A percentile compares a stretch with the other conserved stretches of the same genome.
Evolutionary conservation across 176 grass and related monocot genomes (phyloP).

Genomic region (Triticum turgidum): DNA sequence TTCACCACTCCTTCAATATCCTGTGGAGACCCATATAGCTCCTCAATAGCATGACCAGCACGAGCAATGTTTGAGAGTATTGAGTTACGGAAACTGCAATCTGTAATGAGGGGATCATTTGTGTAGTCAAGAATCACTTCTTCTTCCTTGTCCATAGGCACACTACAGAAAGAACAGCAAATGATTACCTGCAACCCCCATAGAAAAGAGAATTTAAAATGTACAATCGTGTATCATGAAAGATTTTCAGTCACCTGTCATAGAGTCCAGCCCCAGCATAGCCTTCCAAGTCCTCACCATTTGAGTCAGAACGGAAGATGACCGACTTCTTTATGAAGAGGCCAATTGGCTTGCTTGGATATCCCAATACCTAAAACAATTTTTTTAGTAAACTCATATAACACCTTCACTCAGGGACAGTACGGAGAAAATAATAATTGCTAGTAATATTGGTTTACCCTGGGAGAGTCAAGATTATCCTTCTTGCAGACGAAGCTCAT

Average conservation of each 20-base stretch:
- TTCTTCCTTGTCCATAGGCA: constrained; percentile 91
- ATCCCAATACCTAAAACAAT: constrained; percentile 59
- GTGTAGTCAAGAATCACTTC: constrained; percentile 76
- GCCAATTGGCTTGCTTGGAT: constrained; percentile 88
- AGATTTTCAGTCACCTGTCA: constrained; percentile 56
- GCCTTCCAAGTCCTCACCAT: constrained; percentile 94
- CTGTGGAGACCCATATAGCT: constrained; percentile 76
- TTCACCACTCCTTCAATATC: constrained; percentile 88
- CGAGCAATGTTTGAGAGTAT: constrained; percentile 65
- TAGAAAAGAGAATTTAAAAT: background rate
- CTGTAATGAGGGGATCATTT: constrained; percentile 63
- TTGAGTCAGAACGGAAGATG: constrained; percentile 93
- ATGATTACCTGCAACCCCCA: background rate
- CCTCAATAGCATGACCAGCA: constrained; percentile 61
- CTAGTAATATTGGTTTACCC: constrained; percentile 40
- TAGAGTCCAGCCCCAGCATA: constrained; percentile 96
- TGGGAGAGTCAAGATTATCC: constrained; percentile 69
- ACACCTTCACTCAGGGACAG: background rate
- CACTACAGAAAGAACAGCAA: constrained; percentile 37
- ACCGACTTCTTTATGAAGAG: constrained; percentile 82
- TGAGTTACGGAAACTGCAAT: constrained; percentile 44
- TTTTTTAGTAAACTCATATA: background rate
- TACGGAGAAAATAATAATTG: background rate
- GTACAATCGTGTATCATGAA: background rate
- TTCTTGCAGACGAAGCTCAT: constrained; percentile 89